Percentiles rank a stretch among this genome's conserved stretches.
These are phyloP conservation scores for Neofusicoccum ribis DNA, from an alignment of 2,329 filamentous ascomycete species.

Conservation along the genomic window DNA sequence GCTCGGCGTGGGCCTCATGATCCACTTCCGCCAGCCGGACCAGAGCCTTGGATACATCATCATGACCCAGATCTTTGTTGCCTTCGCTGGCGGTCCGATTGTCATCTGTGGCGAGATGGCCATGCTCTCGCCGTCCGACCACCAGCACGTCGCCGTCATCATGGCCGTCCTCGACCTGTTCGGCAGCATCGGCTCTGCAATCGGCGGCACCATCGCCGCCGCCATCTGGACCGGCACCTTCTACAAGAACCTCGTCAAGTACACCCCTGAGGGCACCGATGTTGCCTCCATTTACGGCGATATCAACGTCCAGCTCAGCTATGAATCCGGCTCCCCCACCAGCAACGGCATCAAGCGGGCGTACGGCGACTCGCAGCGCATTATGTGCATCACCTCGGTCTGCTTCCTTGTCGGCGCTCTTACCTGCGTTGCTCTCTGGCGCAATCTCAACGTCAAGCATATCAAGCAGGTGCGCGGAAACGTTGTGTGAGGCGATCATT, in stretches of 20 bases:
- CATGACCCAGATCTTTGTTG: slow-evolving; percentile 34
- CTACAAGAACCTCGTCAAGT: slow-evolving; percentile 45
- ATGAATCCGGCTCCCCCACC: slow-evolving; percentile 49
- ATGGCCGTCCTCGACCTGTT: slow-evolving; percentile 62
- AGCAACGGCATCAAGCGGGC: slow-evolving; percentile 40
- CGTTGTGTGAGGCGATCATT: slow-evolving; percentile 22
- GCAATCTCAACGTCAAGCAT: slow-evolving; percentile 35
- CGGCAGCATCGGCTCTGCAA: slow-evolving; percentile 52
- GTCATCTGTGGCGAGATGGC: slow-evolving; percentile 23
- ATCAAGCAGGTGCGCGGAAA: slow-evolving; percentile 40
- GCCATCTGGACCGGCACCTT: slow-evolving; percentile 64
- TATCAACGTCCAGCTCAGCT: slow-evolving; percentile 55
- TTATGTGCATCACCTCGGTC: slow-evolving; percentile 42
- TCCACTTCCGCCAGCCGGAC: slow-evolving; percentile 32
- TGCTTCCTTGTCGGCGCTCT: slow-evolving; percentile 30
- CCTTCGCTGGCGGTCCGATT: slow-evolving; percentile 32
- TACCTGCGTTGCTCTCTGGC: slow-evolving; percentile 31
- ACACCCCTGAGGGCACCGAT: slow-evolving; percentile 45
- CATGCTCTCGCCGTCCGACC: slow-evolving; percentile 28
- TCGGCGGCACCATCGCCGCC: slow-evolving; percentile 52
- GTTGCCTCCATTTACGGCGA: slow-evolving; percentile 52
- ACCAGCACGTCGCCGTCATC: slow-evolving; percentile 63
- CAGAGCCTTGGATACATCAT: slow-evolving; percentile 33
- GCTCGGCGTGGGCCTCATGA: slow-evolving; percentile 34
- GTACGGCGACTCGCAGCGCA: slow-evolving; percentile 39